Base-by-base conservation (phyloP, 371 early-diverging fungal species). In the Circinella umbellata region DNA sequence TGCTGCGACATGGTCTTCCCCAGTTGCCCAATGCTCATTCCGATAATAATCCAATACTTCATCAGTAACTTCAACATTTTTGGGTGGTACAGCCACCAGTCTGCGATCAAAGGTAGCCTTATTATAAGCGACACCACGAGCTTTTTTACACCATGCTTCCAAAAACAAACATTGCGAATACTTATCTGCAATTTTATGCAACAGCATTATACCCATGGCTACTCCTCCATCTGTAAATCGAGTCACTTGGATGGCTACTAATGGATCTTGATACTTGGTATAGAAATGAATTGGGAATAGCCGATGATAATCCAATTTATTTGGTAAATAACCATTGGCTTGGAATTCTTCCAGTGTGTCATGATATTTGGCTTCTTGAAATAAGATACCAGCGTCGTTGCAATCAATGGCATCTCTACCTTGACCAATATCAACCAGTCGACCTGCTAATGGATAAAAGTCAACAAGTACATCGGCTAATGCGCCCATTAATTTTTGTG, bases 221-320 rank as follows among this genome's bases (percentile, higher is more conserved):
- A 81, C 81, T 17, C 81, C 81, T 0, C 77, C 78, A 69, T 81
- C 81, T 18, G 34, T 27, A 36, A 81, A 81, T 17, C 81, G 76
- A 20, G 77, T 78, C 3, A 75, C 27, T 67, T 78, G 78, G 11
- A 81, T 51, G 4, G 76, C 81, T 3, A 81, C 47, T 34, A 81
- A 64, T 8, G 81, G 81, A 39, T 81, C 81, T 48, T 75, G 63
- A 3, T 73, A 53, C 0, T 73, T 69, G 15, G 70, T 70, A 38
- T 81, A 81, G 53, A 81, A 81, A 48, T 81, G 81, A n/a, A 81
- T 78, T 34, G 81, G 79, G 48, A 81, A 78, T 71, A 81, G 70
- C 46, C 67, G 73, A 49, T 81, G 79, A 57, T 81, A 81, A 49
- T 81, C 81, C 71, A 81, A 69, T 54, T 76, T 76, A 61, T 55